Evolutionary conservation across 306 rosid genomes (phyloP).

Genomic region (Begonia masoniana): DNA sequence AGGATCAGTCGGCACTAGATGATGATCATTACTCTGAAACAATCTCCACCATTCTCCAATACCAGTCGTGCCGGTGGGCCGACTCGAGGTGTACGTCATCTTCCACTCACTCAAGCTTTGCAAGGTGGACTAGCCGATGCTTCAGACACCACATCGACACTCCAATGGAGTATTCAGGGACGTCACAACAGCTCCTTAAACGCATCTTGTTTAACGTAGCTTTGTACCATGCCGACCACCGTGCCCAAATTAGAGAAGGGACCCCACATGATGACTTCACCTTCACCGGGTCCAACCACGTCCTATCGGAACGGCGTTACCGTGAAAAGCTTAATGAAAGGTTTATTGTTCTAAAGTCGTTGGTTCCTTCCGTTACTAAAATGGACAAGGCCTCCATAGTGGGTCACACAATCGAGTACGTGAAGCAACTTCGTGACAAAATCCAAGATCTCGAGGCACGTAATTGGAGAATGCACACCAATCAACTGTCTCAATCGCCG

Average conservation of each 20-base stretch:
- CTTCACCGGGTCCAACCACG: slow-evolving; percentile 41
- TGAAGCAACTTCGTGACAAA: slow-evolving; percentile 58
- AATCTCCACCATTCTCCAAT: slow-evolving; percentile 52
- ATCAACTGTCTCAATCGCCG: slow-evolving; percentile 20
- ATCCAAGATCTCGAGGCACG: slow-evolving; percentile 71
- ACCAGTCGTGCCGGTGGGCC: slow-evolving; percentile 30
- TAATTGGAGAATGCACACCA: slow-evolving; percentile 29
- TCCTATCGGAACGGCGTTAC: slow-evolving; percentile 66
- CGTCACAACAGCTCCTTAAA: slow-evolving; percentile 62
- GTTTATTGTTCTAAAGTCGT: slow-evolving; percentile 59
- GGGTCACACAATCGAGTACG: slow-evolving; percentile 83
- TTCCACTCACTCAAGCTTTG: slow-evolving; percentile 50
- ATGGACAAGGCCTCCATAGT: slow-evolving; percentile 91
- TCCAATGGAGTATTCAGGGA: neutral
- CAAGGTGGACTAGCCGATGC: slow-evolving; percentile 26
- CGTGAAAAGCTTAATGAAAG: slow-evolving; percentile 77
- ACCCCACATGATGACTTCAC: slow-evolving; percentile 66
- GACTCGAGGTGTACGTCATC: slow-evolving; percentile 18
- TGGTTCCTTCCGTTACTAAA: slow-evolving; percentile 79
- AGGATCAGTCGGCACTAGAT: slow-evolving; percentile 40
- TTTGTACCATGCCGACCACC: slow-evolving; percentile 47
- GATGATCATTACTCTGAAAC: slow-evolving; percentile 78
- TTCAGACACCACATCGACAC: slow-evolving; percentile 17
- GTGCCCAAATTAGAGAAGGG: slow-evolving; percentile 35
- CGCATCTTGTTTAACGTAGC: slow-evolving; percentile 59